Conservation (phyloP, 2,329 filamentous ascomycete genomes). For the Clarireedia sp. region DNA sequence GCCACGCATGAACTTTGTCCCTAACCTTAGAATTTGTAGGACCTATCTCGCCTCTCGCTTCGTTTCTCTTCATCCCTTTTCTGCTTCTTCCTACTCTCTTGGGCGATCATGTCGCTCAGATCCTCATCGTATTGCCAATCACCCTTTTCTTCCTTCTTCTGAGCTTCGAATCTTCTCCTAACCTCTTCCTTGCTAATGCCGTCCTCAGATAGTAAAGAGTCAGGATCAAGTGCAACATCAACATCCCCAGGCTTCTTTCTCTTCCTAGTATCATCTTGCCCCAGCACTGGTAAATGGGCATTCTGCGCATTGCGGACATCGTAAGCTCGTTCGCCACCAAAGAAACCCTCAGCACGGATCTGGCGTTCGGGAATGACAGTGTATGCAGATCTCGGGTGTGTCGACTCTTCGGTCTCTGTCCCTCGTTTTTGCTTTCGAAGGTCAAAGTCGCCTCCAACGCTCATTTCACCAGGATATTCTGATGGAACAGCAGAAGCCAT, state of each 20-base stretch:
- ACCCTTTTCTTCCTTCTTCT: slow-evolving; percentile 54
- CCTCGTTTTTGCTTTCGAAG: slow-evolving; percentile 80
- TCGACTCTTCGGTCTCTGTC: slow-evolving; percentile 78
- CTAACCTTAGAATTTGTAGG: slow-evolving; percentile 24
- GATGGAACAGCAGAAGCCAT: slow-evolving; percentile 73
- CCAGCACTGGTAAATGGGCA: slow-evolving; percentile 62
- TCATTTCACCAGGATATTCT: slow-evolving; percentile 68
- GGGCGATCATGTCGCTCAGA: slow-evolving; percentile 89
- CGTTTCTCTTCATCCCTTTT: slow-evolving; percentile 78
- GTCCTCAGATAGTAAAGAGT: slow-evolving; percentile 65
- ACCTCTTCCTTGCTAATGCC: slow-evolving; percentile 81
- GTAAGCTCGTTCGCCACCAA: slow-evolving; percentile 89
- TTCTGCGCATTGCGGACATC: slow-evolving; percentile 61
- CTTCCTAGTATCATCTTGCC: slow-evolving; percentile 68
- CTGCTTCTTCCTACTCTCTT: slow-evolving; percentile 82
- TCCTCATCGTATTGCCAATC: slow-evolving; percentile 72
- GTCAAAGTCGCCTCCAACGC: slow-evolving; percentile 79
- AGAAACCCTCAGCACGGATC: slow-evolving; percentile 83
- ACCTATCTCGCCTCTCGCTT: slow-evolving; percentile 44
- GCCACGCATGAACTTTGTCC: no score
- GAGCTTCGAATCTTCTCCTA: slow-evolving; percentile 68
- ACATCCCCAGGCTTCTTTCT: slow-evolving; percentile 95
- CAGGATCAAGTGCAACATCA: slow-evolving; percentile 84
- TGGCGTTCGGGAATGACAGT: slow-evolving; percentile 85
- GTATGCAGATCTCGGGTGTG: slow-evolving; percentile 69